phyloP scores from a whole-genome alignment of 352 stramenopile genomes.

The Globisporangium middletonii region DNA sequence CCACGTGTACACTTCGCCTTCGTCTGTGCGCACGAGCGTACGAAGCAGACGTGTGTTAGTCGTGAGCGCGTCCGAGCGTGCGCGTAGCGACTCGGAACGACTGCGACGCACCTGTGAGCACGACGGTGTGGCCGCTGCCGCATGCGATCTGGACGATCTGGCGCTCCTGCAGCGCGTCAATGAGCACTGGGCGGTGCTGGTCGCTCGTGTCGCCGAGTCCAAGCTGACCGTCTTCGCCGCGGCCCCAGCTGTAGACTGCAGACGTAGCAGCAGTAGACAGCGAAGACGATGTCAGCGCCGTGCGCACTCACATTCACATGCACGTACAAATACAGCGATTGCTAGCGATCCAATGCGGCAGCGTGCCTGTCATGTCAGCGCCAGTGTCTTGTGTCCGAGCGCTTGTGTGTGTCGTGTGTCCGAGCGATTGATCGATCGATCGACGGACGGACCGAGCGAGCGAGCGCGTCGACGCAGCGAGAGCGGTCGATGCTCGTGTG shows the following conservation, averaged over 20 bases:
- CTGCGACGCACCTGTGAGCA: conserved; percentile 52
- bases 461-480: too few relatives aligned
- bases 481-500: too few relatives aligned
- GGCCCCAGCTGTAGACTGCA: conserved; percentile 85
- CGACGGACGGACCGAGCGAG: too few relatives aligned
- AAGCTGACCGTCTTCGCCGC: conserved; percentile 83
- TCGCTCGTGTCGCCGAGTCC: conserved; percentile 84
- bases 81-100: too few relatives aligned
- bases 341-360: too few relatives aligned
- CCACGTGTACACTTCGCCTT: conserved; percentile 89
- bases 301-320: background rate
- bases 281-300: background rate
- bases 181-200: conserved; percentile 75
- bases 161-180: conserved; percentile 79
- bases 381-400: too few relatives aligned
- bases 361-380: too few relatives aligned
- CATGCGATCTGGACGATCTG: conserved; percentile 86
- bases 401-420: too few relatives aligned
- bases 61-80: too few relatives aligned
- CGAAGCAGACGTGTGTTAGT: too few relatives aligned
- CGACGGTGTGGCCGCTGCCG: conserved; percentile 84
- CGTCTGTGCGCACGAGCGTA: conserved; percentile 21
- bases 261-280: background rate
- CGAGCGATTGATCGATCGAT: too few relatives aligned
- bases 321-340: too few relatives aligned